Percentiles rank a stretch among this genome's conserved stretches.
Evolutionary conservation across 192 early-diverging fungal genomes (phyloP).

Genomic region (Physocladia obscura): DNA sequence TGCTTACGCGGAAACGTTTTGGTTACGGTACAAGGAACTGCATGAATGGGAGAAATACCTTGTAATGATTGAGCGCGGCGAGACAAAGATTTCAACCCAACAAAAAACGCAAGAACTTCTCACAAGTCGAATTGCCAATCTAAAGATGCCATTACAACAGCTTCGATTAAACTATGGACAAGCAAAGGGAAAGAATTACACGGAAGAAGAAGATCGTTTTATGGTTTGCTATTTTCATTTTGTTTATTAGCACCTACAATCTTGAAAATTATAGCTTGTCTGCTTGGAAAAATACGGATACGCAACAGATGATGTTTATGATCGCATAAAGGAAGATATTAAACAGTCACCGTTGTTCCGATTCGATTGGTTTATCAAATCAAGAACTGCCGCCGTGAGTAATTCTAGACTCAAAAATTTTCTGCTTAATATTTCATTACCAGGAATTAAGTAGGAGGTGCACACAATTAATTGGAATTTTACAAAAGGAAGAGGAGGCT

Average conservation of each 20-base stretch:
- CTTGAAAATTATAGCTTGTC: slow-evolving; percentile 58
- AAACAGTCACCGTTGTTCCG: slow-evolving; percentile 79
- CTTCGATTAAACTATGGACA: slow-evolving; percentile 86
- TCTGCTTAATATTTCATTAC: not conserved
- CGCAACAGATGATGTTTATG: slow-evolving; percentile 89
- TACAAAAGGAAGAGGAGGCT: slow-evolving; percentile 32
- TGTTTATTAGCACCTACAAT: not conserved
- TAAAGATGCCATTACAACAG: slow-evolving; percentile 82
- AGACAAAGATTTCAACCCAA: slow-evolving; percentile 73
- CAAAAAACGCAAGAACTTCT: slow-evolving; percentile 83
- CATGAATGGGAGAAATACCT: slow-evolving; percentile 84
- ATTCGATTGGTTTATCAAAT: slow-evolving; percentile 99
- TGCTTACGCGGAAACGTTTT: slow-evolving; percentile 83
- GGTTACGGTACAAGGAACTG: slow-evolving; percentile 85
- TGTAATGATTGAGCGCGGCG: slow-evolving; percentile 85
- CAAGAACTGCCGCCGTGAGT: slow-evolving; percentile 68
- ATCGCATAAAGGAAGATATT: slow-evolving; percentile 85
- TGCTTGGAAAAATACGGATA: slow-evolving; percentile 85
- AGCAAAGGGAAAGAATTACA: slow-evolving; percentile 85
- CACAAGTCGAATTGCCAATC: slow-evolving; percentile 69
- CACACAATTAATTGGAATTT: slow-evolving; percentile 19
- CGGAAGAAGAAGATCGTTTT: slow-evolving; percentile 97
- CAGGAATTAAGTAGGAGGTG: slow-evolving; percentile 32
- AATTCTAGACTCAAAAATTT: not conserved
- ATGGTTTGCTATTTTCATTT: slow-evolving; percentile 47